Conservation (phyloP, 2,329 filamentous ascomycete species). For the Ascomycota sp. region DNA sequence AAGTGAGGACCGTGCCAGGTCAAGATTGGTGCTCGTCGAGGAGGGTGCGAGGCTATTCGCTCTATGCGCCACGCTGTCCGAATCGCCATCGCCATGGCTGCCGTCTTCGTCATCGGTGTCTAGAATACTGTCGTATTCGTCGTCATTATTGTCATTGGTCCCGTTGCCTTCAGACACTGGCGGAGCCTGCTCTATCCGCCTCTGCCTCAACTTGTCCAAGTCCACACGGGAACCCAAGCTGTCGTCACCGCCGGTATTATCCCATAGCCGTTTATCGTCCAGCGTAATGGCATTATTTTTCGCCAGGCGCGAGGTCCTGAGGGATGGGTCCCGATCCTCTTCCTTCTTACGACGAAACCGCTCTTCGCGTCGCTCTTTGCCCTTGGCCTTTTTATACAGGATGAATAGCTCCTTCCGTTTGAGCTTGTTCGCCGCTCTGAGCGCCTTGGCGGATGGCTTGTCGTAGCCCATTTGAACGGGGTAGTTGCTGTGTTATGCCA, state of each 20-base stretch:
- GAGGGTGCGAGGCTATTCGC: conserved; percentile 34
- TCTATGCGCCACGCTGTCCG: conserved; percentile 27
- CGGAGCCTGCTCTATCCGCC: conserved; percentile 30
- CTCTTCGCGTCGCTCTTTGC: conserved; percentile 54
- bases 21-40: conserved; percentile 41
- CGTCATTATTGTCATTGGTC: conserved; percentile 26
- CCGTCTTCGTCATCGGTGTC: conserved; percentile 39
- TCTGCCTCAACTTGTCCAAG: conserved; percentile 36
- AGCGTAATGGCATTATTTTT: conserved; percentile 65
- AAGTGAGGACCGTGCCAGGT: conserved; percentile 39
- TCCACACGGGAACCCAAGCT: conserved; percentile 34
- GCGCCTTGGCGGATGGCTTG: conserved; percentile 15
- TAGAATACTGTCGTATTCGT: conserved; percentile 63
- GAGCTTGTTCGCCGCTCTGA: conserved; percentile 52
- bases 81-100: conserved; percentile 30
- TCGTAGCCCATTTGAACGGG: conserved; percentile 16
- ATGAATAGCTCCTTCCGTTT: conserved; percentile 61
- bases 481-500: no score
- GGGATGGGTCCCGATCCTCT: conserved; percentile 62
- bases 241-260: conserved; percentile 50
- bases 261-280: conserved; percentile 80
- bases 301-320: conserved; percentile 52
- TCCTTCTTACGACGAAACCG: conserved; percentile 65
- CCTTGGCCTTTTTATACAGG: conserved; percentile 56
- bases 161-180: conserved; percentile 20